phyloP scores from a whole-genome alignment of 2,329 filamentous ascomycete genomes.

The Venturia aucupariae region DNA sequence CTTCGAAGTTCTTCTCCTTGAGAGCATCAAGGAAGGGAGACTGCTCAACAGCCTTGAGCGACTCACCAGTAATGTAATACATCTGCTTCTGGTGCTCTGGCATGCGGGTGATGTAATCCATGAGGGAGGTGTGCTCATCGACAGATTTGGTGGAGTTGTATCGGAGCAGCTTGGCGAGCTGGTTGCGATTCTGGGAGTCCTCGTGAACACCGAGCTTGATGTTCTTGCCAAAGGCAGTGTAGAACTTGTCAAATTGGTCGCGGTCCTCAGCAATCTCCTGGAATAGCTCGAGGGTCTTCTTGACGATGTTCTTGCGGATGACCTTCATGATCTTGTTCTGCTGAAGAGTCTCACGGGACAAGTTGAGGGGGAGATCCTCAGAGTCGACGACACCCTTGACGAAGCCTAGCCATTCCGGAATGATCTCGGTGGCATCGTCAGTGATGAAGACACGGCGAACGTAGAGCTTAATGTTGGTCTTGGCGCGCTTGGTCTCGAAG shows the following conservation, averaged over 20 bases:
- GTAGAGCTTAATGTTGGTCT: slow-evolving; percentile 99
- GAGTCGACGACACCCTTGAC: slow-evolving; percentile 99
- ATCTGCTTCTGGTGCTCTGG: slow-evolving; percentile 99
- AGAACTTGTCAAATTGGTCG: slow-evolving; percentile 99
- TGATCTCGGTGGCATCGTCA: slow-evolving; percentile 96
- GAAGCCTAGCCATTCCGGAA: slow-evolving; percentile 98
- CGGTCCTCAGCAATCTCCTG: slow-evolving; percentile 98
- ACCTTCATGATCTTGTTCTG: slow-evolving; percentile 99
- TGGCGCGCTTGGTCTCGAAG: slow-evolving; percentile 99
- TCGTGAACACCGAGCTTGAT: slow-evolving; percentile 99
- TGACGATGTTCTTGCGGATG: slow-evolving; percentile 99
- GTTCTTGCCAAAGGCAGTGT: slow-evolving; percentile 99
- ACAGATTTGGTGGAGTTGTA: slow-evolving; percentile 99
- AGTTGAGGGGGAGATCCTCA: slow-evolving; percentile 97
- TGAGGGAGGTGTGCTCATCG: slow-evolving; percentile 86
- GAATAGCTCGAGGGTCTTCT: slow-evolving; percentile 99
- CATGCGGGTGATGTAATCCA: slow-evolving; percentile 99
- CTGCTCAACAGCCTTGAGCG: slow-evolving; percentile 93
- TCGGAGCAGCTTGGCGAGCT: slow-evolving; percentile 94
- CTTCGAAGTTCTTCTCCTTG: slow-evolving; percentile 99
- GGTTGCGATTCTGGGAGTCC: slow-evolving; percentile 90
- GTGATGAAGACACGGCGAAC: slow-evolving; percentile 99
- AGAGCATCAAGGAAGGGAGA: slow-evolving; percentile 98
- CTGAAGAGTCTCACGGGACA: slow-evolving; percentile 99
- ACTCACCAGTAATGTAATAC: slow-evolving; percentile 99